Percentiles rank a stretch among this genome's conserved stretches.
Conservation (phyloP, 1,284 basidiomycete genomes). For the Fistulina hepatica region DNA sequence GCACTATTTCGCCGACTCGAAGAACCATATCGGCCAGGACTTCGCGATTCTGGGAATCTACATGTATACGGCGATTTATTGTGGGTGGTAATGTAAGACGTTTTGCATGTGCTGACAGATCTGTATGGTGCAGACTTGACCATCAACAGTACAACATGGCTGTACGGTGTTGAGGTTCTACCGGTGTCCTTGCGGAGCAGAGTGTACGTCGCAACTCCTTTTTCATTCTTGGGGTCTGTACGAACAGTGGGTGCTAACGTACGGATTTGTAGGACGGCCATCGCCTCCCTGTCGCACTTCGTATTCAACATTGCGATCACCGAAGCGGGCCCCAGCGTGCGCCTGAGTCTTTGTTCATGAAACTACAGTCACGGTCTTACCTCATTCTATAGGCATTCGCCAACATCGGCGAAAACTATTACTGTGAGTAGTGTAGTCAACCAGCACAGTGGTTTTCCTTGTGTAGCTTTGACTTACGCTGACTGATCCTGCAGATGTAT, state of each 20-base stretch:
- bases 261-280: conserved; percentile 9
- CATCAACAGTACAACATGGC: conserved; percentile 15
- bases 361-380: too few species aligned
- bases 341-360: not conserved
- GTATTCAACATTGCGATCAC: conserved; percentile 14
- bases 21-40: conserved; percentile 13
- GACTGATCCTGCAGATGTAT: conserved; percentile 10
- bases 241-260: too few species aligned
- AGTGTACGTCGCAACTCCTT: conserved; percentile 5
- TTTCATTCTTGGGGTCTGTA: not conserved
- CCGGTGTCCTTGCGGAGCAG: conserved; percentile 13
- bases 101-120: not conserved
- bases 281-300: conserved; percentile 13
- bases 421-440: conserved; percentile 10
- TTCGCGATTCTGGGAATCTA: conserved; percentile 15
- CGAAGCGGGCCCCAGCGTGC: conserved; percentile 10
- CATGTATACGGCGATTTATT: conserved; percentile 15
- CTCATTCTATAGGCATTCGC: conserved; percentile 8
- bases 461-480: not conserved
- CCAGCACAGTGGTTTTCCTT: not conserved
- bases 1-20: conserved; percentile 9
- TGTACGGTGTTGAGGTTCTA: conserved; percentile 15
- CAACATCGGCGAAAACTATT: conserved; percentile 14
- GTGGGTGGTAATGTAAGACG: conserved; percentile 2
- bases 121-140: conserved; percentile 5